A percentile compares a stretch with the other conserved stretches of the same genome.
These are phyloP conservation scores for Huntiella moniliformis DNA, from an alignment of 2,329 filamentous ascomycete species.

Conservation along the genomic window DNA sequence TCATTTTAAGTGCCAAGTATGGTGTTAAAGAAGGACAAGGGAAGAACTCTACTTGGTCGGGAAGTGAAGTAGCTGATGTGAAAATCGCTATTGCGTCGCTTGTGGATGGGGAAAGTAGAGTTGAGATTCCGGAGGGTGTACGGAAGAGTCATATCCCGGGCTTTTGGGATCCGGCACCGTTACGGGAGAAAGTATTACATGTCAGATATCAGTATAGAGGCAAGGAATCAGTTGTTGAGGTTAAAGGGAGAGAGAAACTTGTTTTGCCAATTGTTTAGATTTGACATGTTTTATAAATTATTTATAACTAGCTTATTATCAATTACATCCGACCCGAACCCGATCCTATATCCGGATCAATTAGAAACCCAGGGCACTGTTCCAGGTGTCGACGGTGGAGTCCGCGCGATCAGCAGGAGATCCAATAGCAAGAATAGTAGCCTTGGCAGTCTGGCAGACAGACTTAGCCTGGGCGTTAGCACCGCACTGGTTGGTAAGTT, in stretches of 20 bases:
- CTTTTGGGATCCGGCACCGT: conserved; percentile 32
- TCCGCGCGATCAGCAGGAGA: conserved; percentile 11
- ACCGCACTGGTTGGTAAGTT: conserved; percentile 46
- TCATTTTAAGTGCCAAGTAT: conserved; percentile 30
- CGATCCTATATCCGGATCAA: neutral
- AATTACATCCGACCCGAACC: neutral
- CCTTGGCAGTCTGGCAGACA: conserved; percentile 33
- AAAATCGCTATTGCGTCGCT: conserved; percentile 29
- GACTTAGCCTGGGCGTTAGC: conserved; percentile 40
- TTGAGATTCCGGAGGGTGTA: conserved; percentile 24
- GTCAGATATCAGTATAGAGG: conserved; percentile 23
- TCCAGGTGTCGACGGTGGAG: conserved; percentile 11
- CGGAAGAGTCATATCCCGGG: conserved; percentile 27
- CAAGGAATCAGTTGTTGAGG: conserved; percentile 17
- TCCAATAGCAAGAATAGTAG: conserved; percentile 15
- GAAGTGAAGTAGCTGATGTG: conserved; percentile 29
- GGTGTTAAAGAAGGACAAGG: conserved; percentile 19
- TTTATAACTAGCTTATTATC: neutral
- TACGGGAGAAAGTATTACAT: conserved; percentile 25
- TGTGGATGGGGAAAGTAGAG: conserved; percentile 20
- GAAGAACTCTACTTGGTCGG: conserved; percentile 15
- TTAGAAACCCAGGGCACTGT: conserved; percentile 12
- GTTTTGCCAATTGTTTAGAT: conserved; percentile 3
- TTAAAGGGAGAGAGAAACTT: conserved; percentile 20
- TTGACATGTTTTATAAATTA: neutral